Percentiles rank a stretch among this genome's conserved stretches.
These are phyloP conservation scores for Hyphopichia pseudoburtonii DNA, from an alignment of 1,139 yeast species.

Conservation along the genomic window DNA sequence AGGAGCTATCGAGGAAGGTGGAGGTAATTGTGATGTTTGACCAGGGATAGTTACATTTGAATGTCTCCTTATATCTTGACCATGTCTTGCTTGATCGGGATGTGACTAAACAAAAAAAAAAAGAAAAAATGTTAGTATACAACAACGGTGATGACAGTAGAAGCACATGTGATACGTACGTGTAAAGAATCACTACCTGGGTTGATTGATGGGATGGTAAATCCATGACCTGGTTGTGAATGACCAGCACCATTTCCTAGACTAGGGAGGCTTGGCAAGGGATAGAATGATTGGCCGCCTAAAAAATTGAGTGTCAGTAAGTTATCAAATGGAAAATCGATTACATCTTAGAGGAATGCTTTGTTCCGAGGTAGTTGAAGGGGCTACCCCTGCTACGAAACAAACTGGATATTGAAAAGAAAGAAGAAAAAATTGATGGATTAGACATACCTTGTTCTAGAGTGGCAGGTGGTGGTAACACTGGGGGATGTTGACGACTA, in stretches of 20 bases:
- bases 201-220: slow-evolving; percentile 48
- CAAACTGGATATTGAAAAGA: no score
- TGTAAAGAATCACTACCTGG: slow-evolving; percentile 27
- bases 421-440: not conserved
- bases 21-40: slow-evolving; percentile 24
- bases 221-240: slow-evolving; percentile 40
- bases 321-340: no score
- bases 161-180: slow-evolving; percentile 25
- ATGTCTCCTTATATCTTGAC: slow-evolving; percentile 25
- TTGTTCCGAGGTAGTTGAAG: no score
- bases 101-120: slow-evolving; percentile 9
- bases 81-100: slow-evolving; percentile 23
- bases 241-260: slow-evolving; percentile 45
- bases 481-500: slow-evolving; percentile 53
- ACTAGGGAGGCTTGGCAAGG: slow-evolving; percentile 53
- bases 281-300: slow-evolving; percentile 52
- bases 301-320: slow-evolving; percentile 12
- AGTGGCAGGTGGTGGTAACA: slow-evolving; percentile 57
- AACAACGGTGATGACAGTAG: slow-evolving; percentile 6
- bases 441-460: slow-evolving; percentile 47
- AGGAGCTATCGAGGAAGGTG: slow-evolving; percentile 20
- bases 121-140: slow-evolving; percentile 9
- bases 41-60: slow-evolving; percentile 21
- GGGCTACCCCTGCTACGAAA: no score
- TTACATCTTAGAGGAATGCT: no score